These are phyloP conservation scores for Xylariales sp. DNA, from an alignment of 2,329 filamentous ascomycete species.

Conservation along the genomic window DNA sequence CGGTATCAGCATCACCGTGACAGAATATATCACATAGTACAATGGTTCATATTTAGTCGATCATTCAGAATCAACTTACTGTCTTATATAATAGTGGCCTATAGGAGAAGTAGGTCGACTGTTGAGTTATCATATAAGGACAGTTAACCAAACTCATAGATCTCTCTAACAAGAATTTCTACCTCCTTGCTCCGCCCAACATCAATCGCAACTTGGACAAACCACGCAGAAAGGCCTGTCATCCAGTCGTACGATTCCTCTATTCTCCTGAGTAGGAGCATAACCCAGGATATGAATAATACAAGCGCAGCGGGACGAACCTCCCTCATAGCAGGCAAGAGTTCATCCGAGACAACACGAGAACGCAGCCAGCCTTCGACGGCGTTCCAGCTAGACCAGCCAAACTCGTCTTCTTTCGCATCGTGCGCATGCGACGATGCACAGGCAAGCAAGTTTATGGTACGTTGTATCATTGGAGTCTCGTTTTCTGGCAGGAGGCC, in stretches of 20 bases:
- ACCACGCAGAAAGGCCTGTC: constrained; percentile 27
- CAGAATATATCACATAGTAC: no score
- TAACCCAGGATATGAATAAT: constrained; percentile 30
- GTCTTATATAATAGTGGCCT: no score
- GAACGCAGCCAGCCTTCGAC: constrained; percentile 30
- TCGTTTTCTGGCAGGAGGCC: constrained; percentile 24
- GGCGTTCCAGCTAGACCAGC: constrained; percentile 29
- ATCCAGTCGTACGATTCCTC: constrained; percentile 32
- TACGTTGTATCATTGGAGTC: constrained; percentile 16
- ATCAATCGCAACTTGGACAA: constrained; percentile 23
- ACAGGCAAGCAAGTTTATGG: constrained; percentile 18
- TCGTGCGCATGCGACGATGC: constrained; percentile 20
- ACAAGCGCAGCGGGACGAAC: constrained; percentile 29
- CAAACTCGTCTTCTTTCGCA: constrained; percentile 19
- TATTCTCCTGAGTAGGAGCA: constrained; percentile 23
- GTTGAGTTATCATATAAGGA: neutral
- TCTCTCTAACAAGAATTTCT: constrained; percentile 16
- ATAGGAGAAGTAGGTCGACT: no score
- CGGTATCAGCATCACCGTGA: no score
- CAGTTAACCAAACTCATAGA: constrained; percentile 14
- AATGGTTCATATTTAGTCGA: no score
- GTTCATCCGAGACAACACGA: constrained; percentile 23
- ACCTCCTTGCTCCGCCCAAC: constrained; percentile 12
- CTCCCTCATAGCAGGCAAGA: constrained; percentile 25
- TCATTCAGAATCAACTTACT: no score